Conservation (phyloP, 495 filamentous ascomycete species). For the Podospora pseudocomata region DNA sequence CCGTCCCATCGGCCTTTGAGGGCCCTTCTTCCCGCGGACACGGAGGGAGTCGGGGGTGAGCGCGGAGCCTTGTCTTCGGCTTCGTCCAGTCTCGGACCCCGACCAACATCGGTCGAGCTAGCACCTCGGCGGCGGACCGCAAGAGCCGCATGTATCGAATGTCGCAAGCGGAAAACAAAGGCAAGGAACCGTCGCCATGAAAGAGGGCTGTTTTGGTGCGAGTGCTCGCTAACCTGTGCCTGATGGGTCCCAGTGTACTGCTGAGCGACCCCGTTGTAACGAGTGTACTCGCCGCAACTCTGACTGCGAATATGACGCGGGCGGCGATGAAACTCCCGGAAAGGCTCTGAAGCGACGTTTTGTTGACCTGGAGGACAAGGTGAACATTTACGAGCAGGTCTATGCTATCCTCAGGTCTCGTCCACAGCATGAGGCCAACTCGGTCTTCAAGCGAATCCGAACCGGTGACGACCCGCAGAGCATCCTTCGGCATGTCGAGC, state of each 20-base stretch:
- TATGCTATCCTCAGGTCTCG: conserved; percentile 26
- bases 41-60: background rate
- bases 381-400: conserved; percentile 27
- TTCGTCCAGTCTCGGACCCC: background rate
- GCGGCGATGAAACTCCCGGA: conserved; percentile 26
- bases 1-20: background rate
- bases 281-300: conserved; percentile 25
- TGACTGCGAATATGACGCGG: conserved; percentile 29
- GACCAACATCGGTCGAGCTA: background rate
- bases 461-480: conserved; percentile 27
- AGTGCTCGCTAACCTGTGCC: background rate
- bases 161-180: conserved; percentile 6
- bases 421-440: conserved; percentile 27
- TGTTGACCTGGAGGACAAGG: conserved; percentile 26
- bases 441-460: conserved; percentile 30
- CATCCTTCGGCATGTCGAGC: conserved; percentile 31
- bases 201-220: background rate
- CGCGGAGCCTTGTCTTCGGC: background rate
- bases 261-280: conserved; percentile 26
- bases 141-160: conserved; percentile 6
- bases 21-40: background rate
- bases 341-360: conserved; percentile 29
- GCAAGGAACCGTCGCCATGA: background rate
- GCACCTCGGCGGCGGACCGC: background rate
- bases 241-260: conserved; percentile 24